phyloP scores from a whole-genome alignment of 768 basidiomycete species.

The Butyriboletus loyo region DNA sequence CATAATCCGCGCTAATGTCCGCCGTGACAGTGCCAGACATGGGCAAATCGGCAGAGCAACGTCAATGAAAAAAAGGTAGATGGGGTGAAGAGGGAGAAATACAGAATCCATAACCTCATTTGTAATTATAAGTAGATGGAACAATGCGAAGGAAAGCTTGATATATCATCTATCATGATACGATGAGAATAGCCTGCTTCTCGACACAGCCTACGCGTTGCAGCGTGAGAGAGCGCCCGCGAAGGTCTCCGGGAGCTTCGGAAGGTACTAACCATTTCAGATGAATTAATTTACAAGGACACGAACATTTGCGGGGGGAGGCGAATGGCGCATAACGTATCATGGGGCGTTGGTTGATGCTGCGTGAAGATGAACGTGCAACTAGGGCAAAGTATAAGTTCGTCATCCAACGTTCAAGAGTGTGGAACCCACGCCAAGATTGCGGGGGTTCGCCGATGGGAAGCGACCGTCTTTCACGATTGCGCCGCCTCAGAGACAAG shows the following conservation, averaged over 20 bases:
- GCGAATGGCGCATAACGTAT: neutral
- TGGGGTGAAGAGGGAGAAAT: neutral
- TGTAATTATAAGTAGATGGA: conserved; percentile 2
- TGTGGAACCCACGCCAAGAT: neutral
- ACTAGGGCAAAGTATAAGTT: neutral
- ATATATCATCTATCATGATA: no score
- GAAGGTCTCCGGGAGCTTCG: no score
- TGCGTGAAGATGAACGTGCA: neutral
- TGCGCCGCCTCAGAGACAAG: neutral
- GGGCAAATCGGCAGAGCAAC: neutral
- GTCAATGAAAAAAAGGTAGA: neutral
- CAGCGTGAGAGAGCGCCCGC: neutral
- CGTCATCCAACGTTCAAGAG: neutral
- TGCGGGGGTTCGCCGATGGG: no score
- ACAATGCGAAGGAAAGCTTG: neutral
- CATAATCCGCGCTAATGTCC: conserved; percentile 11
- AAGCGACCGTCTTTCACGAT: neutral
- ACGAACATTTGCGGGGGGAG: neutral
- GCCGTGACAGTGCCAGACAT: neutral
- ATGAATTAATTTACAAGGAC: neutral
- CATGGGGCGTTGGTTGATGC: neutral
- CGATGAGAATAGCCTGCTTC: neutral
- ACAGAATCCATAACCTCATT: neutral
- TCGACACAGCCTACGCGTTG: neutral
- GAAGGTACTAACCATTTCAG: neutral